Conservation (phyloP, 768 basidiomycete genomes). For the Kockovaella imperatae region DNA sequence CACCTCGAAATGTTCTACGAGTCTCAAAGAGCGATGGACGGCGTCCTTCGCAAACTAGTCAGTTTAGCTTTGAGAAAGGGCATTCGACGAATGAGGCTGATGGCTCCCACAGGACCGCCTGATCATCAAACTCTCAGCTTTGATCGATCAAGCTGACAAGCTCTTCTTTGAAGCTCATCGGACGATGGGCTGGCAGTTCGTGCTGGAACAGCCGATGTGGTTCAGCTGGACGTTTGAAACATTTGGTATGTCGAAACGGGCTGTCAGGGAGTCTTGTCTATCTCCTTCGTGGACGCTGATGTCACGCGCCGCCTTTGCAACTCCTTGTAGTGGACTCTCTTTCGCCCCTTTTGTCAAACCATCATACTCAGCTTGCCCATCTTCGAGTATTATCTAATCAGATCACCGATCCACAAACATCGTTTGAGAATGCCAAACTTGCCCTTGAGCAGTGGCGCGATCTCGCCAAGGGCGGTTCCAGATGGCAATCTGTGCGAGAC, state of each 20-base stretch:
- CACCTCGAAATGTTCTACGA: conserved; percentile 12
- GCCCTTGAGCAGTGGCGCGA: conserved; percentile 31
- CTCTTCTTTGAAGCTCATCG: conserved; percentile 28
- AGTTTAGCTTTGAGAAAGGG: conserved; percentile 3
- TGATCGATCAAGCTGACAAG: conserved; percentile 32
- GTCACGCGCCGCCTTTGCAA: neutral
- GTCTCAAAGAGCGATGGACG: conserved; percentile 11
- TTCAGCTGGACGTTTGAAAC: conserved; percentile 32
- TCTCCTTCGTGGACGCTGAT: neutral
- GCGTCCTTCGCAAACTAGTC: conserved; percentile 30
- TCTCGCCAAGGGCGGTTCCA: conserved; percentile 19
- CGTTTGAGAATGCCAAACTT: conserved; percentile 29
- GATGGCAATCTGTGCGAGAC: conserved; percentile 20
- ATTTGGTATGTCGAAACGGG: conserved; percentile 27
- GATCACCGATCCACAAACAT: conserved; percentile 15
- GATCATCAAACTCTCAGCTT: conserved; percentile 19
- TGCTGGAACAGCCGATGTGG: conserved; percentile 28
- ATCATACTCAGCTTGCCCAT: conserved; percentile 16
- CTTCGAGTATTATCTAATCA: conserved; percentile 11
- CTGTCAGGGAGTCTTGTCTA: too few species aligned
- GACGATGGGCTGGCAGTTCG: conserved; percentile 13
- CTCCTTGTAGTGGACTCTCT: conserved; percentile 25
- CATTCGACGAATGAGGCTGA: neutral
- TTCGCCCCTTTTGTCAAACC: conserved; percentile 16
- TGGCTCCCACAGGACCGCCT: conserved; percentile 17